A percentile compares a stretch with the other conserved stretches of the same genome.
Evolutionary conservation across 768 basidiomycete species (phyloP).

Genomic region (Naganishia antarctica): DNA sequence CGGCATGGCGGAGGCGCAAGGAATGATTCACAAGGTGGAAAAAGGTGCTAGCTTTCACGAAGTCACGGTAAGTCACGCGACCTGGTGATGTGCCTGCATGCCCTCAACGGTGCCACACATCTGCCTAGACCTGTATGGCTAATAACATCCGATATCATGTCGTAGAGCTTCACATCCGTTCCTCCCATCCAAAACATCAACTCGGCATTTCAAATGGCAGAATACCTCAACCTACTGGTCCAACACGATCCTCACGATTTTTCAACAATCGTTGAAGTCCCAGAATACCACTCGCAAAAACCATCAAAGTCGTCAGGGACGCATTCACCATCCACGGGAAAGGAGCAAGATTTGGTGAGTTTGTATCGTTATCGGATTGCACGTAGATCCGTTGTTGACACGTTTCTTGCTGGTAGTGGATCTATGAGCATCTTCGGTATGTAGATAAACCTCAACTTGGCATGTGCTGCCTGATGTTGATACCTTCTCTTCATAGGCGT

Average conservation of each 20-base stretch:
- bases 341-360: constrained; percentile 54
- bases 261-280: constrained; percentile 69
- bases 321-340: constrained; percentile 29
- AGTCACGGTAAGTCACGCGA: constrained; percentile 5
- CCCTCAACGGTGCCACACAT: too few relatives aligned
- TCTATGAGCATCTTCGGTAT: constrained; percentile 50
- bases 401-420: constrained; percentile 39
- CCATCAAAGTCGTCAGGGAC: not conserved
- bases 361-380: not conserved
- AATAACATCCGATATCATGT: not conserved
- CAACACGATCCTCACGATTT: constrained; percentile 84
- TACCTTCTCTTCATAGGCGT: constrained; percentile 33
- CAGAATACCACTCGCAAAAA: constrained; percentile 42
- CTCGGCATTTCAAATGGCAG: constrained; percentile 47
- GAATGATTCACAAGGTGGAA: constrained; percentile 1
- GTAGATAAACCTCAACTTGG: constrained; percentile 3
- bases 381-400: not conserved
- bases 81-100: not conserved
- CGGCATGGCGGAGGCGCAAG: not conserved
- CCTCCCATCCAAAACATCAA: constrained; percentile 25
- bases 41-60: constrained; percentile 19
- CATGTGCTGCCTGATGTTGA: not conserved
- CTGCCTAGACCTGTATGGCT: not conserved
- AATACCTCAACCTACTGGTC: constrained; percentile 85
- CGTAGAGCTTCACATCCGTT: not conserved